Base-by-base conservation (phyloP, 2,329 filamentous ascomycete species). In the Penicillium sp. region DNA sequence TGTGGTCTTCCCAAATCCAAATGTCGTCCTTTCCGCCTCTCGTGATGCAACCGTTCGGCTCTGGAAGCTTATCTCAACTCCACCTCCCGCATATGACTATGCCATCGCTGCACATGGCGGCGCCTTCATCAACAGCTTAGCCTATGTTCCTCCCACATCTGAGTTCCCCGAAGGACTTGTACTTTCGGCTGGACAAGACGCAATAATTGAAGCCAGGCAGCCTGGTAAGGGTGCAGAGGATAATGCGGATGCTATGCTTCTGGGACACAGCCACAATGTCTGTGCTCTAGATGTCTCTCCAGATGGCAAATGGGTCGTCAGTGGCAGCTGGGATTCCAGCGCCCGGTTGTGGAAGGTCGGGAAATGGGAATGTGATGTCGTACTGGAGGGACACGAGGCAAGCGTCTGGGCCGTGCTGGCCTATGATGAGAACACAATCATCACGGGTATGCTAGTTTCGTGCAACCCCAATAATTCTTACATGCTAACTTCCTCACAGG, bases 391-490 rank as follows among this genome's bases (percentile, higher is more conserved):
- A 5, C 92, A 97, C 69, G 84, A 88, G 54, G 89, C 85, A 39
- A 88, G 88, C 49, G 92, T 99, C 15, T 97, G 92, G 93, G 88
- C 88, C n/a, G 92, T 97, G 5, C 75, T 97, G 56, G 89, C 90
- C 16, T 88, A 93, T 61, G 89, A 95, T 70, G 83, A 87, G 54
- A 83, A 87, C 38, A 92, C 88, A 0, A 84, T 97, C 46, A 84
- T 97, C 58, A 97, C 93, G 25, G 81, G 81, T 82, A 72, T 36
- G 71, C 19, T 44, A 8, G 33, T 27, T 27, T 36, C 16, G 16
- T 33, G 4, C 5, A 8, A 19, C n/a, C 3, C 11, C 9, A n/a
- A 27, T 16, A 19, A 19, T 5, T 15, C 21, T 15, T 16, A 36
- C 7, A 48, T 48, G 27, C 64, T 71, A 33, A 73, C 48, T 38